phyloP scores from a whole-genome alignment of 306 rosid species.

The Castanea mollissima region DNA sequence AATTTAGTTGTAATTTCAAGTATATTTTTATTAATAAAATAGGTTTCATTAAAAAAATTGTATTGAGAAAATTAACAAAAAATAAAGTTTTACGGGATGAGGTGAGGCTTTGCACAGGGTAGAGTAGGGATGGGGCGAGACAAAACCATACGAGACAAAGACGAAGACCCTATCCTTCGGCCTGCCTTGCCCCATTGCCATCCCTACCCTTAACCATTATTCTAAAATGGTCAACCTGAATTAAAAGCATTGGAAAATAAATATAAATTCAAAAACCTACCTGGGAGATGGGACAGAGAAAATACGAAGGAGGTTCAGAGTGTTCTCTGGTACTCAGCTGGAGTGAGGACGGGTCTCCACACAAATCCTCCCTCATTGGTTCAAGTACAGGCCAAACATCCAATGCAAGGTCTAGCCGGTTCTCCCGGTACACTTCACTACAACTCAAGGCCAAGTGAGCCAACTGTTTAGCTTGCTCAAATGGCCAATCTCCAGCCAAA shows the following conservation, averaged over 20 bases:
- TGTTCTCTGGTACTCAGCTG: constrained; percentile 49
- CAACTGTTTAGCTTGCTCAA: constrained; percentile 64
- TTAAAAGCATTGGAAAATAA: neutral
- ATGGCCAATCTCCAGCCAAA: constrained; percentile 94
- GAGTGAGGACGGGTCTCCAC: constrained; percentile 33
- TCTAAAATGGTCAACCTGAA: neutral
- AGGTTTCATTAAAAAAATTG: too few species aligned
- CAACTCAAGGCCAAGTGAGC: constrained; percentile 76
- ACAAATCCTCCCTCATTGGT: constrained; percentile 71
- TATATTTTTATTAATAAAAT: too few species aligned
- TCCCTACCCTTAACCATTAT: too few species aligned
- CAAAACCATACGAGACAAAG: too few species aligned
- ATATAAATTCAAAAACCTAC: constrained; percentile 26
- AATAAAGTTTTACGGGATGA: too few species aligned
- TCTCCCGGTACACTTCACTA: constrained; percentile 56
- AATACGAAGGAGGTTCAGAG: constrained; percentile 63
- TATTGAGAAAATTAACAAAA: too few species aligned
- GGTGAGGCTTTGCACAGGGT: too few species aligned
- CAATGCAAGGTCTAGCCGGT: constrained; percentile 60
- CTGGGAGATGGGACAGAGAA: constrained; percentile 81
- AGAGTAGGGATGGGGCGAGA: too few species aligned
- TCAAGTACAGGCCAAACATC: constrained; percentile 82
- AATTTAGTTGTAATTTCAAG: too few species aligned
- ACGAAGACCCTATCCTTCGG: too few species aligned
- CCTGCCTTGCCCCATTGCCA: too few species aligned